phyloP scores from a whole-genome alignment of 768 basidiomycete species.

The Sistotremastrum suecicum region DNA sequence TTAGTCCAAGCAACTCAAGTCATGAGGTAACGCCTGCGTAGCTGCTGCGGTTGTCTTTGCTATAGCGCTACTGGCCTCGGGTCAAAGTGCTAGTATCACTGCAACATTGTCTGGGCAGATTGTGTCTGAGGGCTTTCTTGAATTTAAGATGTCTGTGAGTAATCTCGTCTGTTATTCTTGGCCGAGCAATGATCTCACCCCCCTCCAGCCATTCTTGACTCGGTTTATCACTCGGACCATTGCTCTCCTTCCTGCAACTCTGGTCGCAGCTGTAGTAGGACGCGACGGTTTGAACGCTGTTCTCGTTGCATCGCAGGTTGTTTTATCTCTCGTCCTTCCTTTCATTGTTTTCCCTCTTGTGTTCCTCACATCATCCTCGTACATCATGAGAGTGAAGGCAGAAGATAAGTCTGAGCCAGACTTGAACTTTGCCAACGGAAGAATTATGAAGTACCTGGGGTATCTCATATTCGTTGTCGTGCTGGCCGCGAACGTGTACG shows the following conservation, averaged over 20 bases:
- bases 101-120: slow-evolving; percentile 87
- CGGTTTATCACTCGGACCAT: slow-evolving; percentile 74
- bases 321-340: slow-evolving; percentile 70
- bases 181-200: slow-evolving; percentile 16
- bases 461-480: slow-evolving; percentile 51
- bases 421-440: slow-evolving; percentile 52
- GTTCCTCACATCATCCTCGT: slow-evolving; percentile 50
- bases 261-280: slow-evolving; percentile 63
- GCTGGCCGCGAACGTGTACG: slow-evolving; percentile 62
- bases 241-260: slow-evolving; percentile 70
- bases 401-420: no score
- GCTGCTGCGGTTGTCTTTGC: slow-evolving; percentile 83
- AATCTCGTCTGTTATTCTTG: slow-evolving; percentile 11
- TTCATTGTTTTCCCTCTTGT: slow-evolving; percentile 76
- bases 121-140: slow-evolving; percentile 80
- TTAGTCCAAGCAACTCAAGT: neutral
- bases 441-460: slow-evolving; percentile 34
- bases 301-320: slow-evolving; percentile 78
- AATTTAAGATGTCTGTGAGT: slow-evolving; percentile 66
- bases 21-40: slow-evolving; percentile 15
- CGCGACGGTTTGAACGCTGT: slow-evolving; percentile 55
- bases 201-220: slow-evolving; percentile 49
- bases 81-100: slow-evolving; percentile 82
- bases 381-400: slow-evolving; percentile 50
- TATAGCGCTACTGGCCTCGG: slow-evolving; percentile 67